Evolutionary conservation across 371 early-diverging fungal species (phyloP).

Genomic region (Lichtheimia ramosa): DNA sequence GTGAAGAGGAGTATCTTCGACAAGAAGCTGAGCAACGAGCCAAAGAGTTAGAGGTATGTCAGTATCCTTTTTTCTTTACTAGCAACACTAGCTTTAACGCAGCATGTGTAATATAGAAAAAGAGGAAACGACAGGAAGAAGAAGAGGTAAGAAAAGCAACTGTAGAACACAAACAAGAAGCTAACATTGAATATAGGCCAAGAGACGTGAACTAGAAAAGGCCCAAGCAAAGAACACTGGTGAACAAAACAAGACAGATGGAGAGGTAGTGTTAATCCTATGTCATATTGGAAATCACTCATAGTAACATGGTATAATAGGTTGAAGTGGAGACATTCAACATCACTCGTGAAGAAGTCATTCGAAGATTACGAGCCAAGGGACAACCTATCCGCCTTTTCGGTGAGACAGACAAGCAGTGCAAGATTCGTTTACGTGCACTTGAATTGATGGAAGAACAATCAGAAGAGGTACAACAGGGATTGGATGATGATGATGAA

Average conservation of each 20-base stretch:
- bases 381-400: constrained; percentile 93
- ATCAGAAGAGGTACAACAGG: constrained; percentile 39
- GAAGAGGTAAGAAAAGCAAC: constrained; percentile 29
- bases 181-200: no score
- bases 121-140: constrained; percentile 11
- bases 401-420: constrained; percentile 85
- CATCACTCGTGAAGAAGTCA: constrained; percentile 79
- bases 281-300: no score
- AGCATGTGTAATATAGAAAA: not conserved
- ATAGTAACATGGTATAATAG: constrained; percentile 14
- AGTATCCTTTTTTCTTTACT: not conserved
- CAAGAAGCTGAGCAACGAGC: constrained; percentile 61
- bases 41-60: constrained; percentile 39
- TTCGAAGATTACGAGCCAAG: constrained; percentile 82
- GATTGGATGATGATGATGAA: not conserved
- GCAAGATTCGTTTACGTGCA: constrained; percentile 79
- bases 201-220: constrained; percentile 20
- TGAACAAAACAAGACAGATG: constrained; percentile 16
- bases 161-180: no score
- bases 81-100: no score
- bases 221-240: constrained; percentile 19
- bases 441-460: constrained; percentile 88
- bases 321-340: constrained; percentile 46
- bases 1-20: constrained; percentile 64
- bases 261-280: constrained; percentile 4